Evolutionary conservation across 1,284 basidiomycete species (phyloP).

Genomic region (Ceratobasidium sp.): DNA sequence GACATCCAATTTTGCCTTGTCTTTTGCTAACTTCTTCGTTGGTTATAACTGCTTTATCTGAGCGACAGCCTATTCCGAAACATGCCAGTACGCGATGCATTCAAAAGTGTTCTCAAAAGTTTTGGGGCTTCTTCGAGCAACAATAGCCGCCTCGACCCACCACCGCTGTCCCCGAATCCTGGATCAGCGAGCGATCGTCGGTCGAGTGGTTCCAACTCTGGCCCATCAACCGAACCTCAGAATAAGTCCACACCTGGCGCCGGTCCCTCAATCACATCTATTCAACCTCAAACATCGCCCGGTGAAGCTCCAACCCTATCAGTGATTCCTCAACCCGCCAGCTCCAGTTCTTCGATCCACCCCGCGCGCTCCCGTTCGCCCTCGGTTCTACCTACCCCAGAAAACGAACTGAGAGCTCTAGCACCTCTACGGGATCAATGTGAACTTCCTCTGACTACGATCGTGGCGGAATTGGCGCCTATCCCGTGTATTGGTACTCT

Average conservation of each 20-base stretch:
- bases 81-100: no score
- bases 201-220: neutral
- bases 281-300: neutral
- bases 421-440: constrained; percentile 17
- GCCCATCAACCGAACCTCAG: neutral
- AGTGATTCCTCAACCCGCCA: neutral
- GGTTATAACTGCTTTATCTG: no score
- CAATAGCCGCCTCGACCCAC: no score
- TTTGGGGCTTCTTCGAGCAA: no score
- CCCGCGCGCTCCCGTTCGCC: neutral
- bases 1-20: no score
- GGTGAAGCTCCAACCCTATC: neutral
- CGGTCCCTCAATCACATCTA: neutral
- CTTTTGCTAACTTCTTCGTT: no score
- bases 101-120: no score
- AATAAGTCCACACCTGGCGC: no score
- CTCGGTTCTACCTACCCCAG: neutral
- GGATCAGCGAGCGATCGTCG: no score
- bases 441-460: neutral
- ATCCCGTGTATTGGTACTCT: constrained; percentile 27
- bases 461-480: constrained; percentile 21
- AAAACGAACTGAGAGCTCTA: constrained; percentile 19
- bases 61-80: no score
- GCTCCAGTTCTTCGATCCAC: neutral
- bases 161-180: no score